Base-by-base conservation (phyloP, 208 protist species). In the Sergeia podlipaevii region DNA sequence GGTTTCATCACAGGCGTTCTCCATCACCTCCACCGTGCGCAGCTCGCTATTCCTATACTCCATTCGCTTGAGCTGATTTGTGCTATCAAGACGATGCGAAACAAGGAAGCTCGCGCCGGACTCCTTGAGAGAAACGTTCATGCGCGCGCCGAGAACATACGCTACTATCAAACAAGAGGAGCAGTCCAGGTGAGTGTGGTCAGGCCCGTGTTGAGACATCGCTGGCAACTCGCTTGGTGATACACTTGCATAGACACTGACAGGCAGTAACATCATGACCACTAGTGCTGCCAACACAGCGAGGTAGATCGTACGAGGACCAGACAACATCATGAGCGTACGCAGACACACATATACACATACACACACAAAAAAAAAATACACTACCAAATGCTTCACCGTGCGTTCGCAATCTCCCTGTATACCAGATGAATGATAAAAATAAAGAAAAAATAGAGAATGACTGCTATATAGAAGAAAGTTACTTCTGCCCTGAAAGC, bases 181-280 rank as follows among this genome's bases (percentile, higher is more conserved):
- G 71, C 85, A 93, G 58, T 93, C 81, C 13, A 93, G 46, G 49
- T 88, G 83, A 39, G 74, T 60, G 45, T 89, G 89, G 26, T 56
- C 54, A 2, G 24, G 30, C 2, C 71, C 71, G 62, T 85, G 77
- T 28, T 70, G 26, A 11, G 42, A 23, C 13, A 15, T 10, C 11
- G 34, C 15, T 10, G 34, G 34, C 11, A 38, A n/a, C n/a, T n/a
- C n/a, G n/a, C n/a, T n/a, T n/a, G n/a, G n/a, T n/a, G n/a, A n/a
- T n/a, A n/a, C n/a, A n/a, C n/a, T n/a, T n/a, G n/a, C n/a, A n/a
- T n/a, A n/a, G n/a, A n/a, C n/a, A n/a, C n/a, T n/a, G n/a, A n/a
- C n/a, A n/a, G n/a, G n/a, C n/a, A n/a, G n/a, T n/a, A n/a, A 21
- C 34, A 29, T 4, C 15, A 54, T 23, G 15, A 72, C 37, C 28